These are phyloP conservation scores for Barnettozyma populi DNA, from an alignment of 805 yeast species.

Conservation along the genomic window DNA sequence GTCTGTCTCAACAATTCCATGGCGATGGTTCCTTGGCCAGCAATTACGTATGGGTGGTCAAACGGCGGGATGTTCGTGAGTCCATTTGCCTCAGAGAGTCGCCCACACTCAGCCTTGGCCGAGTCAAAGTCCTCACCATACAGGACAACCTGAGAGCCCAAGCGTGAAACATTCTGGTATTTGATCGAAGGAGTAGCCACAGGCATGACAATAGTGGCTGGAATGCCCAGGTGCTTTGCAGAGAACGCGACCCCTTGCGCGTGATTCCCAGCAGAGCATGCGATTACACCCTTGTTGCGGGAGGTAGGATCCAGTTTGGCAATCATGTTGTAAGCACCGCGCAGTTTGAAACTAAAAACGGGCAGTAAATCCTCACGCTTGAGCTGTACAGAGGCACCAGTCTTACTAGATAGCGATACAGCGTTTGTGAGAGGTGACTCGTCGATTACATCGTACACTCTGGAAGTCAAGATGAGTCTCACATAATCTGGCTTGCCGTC, in stretches of 20 bases:
- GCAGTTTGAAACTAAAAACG: slow-evolving; percentile 89
- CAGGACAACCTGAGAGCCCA: slow-evolving; percentile 91
- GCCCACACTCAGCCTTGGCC: slow-evolving; percentile 86
- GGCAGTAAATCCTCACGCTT: slow-evolving; percentile 94
- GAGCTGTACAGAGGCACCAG: slow-evolving; percentile 69
- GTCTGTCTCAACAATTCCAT: slow-evolving; percentile 88
- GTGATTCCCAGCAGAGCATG: slow-evolving; percentile 98
- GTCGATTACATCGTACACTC: slow-evolving; percentile 91
- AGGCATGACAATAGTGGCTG: slow-evolving; percentile 98
- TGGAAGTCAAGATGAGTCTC: slow-evolving; percentile 80
- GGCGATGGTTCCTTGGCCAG: slow-evolving; percentile 98
- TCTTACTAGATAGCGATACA: slow-evolving; percentile 62
- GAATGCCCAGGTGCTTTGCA: slow-evolving; percentile 77
- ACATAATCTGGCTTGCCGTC: slow-evolving; percentile 88
- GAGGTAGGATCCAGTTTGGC: slow-evolving; percentile 64
- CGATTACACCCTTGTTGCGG: slow-evolving; percentile 83
- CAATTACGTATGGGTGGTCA: slow-evolving; percentile 95
- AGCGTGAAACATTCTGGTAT: slow-evolving; percentile 81
- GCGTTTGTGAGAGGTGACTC: slow-evolving; percentile 85
- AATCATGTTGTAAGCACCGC: slow-evolving; percentile 98
- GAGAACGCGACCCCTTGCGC: slow-evolving; percentile 98
- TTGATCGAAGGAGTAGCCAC: slow-evolving; percentile 94
- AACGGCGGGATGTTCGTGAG: slow-evolving; percentile 95
- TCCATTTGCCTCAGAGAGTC: slow-evolving; percentile 64
- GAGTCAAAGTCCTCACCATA: slow-evolving; percentile 92